These are phyloP conservation scores for Pelargonium hybrid DNA, from an alignment of 441 rosid species.

Conservation along the genomic window DNA sequence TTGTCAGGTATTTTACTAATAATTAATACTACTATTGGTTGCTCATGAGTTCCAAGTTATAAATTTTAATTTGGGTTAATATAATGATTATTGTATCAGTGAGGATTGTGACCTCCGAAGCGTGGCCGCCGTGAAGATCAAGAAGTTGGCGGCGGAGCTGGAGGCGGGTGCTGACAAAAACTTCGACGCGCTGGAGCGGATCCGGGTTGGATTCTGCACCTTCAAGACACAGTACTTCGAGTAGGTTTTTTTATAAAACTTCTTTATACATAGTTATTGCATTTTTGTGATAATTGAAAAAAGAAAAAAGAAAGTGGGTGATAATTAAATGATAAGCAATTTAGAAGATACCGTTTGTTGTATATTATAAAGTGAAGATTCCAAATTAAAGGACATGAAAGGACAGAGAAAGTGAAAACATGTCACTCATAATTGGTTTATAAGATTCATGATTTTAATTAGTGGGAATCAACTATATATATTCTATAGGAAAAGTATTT, in stretches of 20 bases:
- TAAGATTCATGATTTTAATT: neutral
- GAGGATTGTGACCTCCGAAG: conserved; percentile 33
- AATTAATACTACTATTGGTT: too few relatives aligned
- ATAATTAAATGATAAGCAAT: neutral
- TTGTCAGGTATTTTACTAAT: neutral
- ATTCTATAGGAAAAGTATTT: too few relatives aligned
- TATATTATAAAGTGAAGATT: neutral
- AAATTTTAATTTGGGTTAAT: too few relatives aligned
- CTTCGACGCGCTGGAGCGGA: conserved; percentile 39
- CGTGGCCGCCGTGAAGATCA: conserved; percentile 73
- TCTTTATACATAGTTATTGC: neutral
- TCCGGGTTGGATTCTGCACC: conserved; percentile 56
- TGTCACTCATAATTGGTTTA: neutral
- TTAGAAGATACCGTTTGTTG: neutral
- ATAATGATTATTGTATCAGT: too few relatives aligned
- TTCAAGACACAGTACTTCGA: conserved; percentile 64
- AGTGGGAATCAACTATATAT: neutral
- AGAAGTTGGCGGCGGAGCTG: conserved; percentile 61
- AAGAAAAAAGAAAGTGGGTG: neutral
- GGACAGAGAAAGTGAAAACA: neutral
- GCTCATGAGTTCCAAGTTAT: too few relatives aligned
- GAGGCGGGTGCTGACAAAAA: conserved; percentile 30
- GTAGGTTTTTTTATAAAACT: conserved; percentile 28
- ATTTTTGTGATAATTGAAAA: neutral
- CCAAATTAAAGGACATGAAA: neutral